Evolutionary conservation across 1,284 basidiomycete genomes (phyloP).

Genomic region (Trichosporon coremiiforme): DNA sequence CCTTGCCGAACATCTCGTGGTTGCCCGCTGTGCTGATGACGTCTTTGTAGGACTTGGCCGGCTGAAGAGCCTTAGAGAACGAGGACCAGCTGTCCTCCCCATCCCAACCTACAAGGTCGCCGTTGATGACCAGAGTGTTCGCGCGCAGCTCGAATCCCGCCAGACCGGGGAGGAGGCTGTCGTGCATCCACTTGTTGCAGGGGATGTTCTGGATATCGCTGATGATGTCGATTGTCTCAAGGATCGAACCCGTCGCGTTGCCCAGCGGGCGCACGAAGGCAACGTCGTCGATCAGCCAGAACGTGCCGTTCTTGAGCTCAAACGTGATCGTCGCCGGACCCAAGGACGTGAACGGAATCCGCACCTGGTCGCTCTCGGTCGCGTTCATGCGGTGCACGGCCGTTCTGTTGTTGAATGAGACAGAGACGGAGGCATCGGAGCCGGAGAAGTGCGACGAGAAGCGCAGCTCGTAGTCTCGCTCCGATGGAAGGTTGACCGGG

Average conservation of each 20-base stretch:
- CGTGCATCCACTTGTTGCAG: constrained; percentile 17
- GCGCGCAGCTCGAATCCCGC: not conserved
- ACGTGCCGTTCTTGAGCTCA: not conserved
- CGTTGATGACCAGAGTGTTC: constrained; percentile 16
- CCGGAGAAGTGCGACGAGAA: constrained; percentile 16
- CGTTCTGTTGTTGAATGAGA: not conserved
- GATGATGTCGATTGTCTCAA: constrained; percentile 21
- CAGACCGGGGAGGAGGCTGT: constrained; percentile 14
- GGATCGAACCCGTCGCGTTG: not conserved
- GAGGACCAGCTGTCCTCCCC: not conserved
- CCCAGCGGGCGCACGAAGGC: constrained; percentile 15
- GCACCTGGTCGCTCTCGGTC: not conserved
- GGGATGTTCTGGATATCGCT: constrained; percentile 21
- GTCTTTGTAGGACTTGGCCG: constrained; percentile 13
- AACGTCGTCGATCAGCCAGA: constrained; percentile 23
- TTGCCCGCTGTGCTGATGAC: constrained; percentile 5
- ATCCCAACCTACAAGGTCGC: constrained; percentile 15
- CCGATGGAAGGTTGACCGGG: not conserved
- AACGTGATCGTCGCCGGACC: not conserved
- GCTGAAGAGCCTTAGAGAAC: constrained; percentile 5
- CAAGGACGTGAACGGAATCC: not conserved
- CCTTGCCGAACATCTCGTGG: constrained; percentile 19
- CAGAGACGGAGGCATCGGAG: not conserved
- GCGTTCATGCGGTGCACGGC: not conserved
- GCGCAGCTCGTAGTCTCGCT: constrained; percentile 14